Base-by-base conservation (phyloP, 768 basidiomycete species). In the Phlebiopsis flavidoalba region DNA sequence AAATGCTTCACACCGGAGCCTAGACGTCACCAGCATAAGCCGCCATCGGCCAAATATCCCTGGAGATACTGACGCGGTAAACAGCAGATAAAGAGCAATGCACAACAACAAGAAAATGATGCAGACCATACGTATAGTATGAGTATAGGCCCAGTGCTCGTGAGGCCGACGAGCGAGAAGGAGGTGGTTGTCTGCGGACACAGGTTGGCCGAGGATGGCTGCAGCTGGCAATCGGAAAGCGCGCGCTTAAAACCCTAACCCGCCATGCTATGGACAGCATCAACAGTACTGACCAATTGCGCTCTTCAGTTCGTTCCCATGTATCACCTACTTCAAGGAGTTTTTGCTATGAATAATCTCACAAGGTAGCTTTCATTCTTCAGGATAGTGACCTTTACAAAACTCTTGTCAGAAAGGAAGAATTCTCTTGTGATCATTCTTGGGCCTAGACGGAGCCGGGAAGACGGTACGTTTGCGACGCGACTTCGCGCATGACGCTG, bases 301-400 rank as follows among this genome's bases (percentile, higher is more conserved):
- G n/a, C 24, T 8, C 24, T 21, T 35, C 47, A 63, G 56, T 36
- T 66, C 58, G 64, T 64, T 65, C 52, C n/a, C 58, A 96, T 97
- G 95, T 98, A 96, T 74, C 93, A 97, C 73, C 83, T 98, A 37
- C 81, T n/a, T 98, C 71, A 93, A 91, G 68, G 95, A 95, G n/a
- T n/a, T n/a, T 37, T 77, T 97, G 4, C 89, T n/a, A 97, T 74
- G 88, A 92, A 72, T 87, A n/a, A 95, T 74, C 74, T 98, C 35
- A 98, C 93, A 26, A 86, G 90, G 87, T 88, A 65, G 75, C 47
- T 8, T 33, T 10, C 10, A 1, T 8, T 24, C 24, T 48, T 31
- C 8, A 5, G 26, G 7, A 37, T n/a, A 10, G 15, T 15, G 21
- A 11, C 3, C 54, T 54, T 10, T 22, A 51, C 17, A 51, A n/a